A percentile compares a stretch with the other conserved stretches of the same genome.
These are phyloP conservation scores for Tetrahymena thermophila DNA, from an alignment of 73 alveolate species.

Conservation along the genomic window DNA sequence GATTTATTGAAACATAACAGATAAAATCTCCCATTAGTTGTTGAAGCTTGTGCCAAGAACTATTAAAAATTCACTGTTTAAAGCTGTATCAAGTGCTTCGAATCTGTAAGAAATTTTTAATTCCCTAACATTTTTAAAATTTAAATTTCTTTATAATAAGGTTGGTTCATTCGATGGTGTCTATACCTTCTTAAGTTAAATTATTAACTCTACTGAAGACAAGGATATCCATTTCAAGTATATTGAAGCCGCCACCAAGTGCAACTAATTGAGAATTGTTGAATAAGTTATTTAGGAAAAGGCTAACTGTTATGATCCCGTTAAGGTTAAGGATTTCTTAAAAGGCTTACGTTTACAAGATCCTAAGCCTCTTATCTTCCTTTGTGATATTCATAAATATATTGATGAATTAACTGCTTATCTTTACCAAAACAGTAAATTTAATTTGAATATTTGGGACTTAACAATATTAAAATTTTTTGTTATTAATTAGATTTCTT, in stretches of 20 bases:
- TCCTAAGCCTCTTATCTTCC: conserved; percentile 98
- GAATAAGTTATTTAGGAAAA: conserved; percentile 98
- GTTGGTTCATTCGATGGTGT: conserved; percentile 81
- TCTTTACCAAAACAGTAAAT: conserved; percentile 84
- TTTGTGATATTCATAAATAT: conserved; percentile 97
- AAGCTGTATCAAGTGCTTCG: conserved; percentile 85
- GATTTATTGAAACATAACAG: conserved; percentile 91
- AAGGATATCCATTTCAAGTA: conserved; percentile 97
- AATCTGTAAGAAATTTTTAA: conserved; percentile 57
- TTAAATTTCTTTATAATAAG: background rate
- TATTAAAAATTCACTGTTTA: conserved; percentile 80
- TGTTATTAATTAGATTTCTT: conserved; percentile 26
- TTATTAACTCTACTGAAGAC: conserved; percentile 90
- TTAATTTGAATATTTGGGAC: background rate
- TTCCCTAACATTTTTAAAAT: background rate
- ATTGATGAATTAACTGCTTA: conserved; percentile 98
- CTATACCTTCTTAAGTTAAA: conserved; percentile 83
- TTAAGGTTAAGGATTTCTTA: conserved; percentile 96
- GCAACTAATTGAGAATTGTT: conserved; percentile 95
- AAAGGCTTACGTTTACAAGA: conserved; percentile 92
- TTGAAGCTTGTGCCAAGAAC: conserved; percentile 89
- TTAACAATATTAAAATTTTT: background rate
- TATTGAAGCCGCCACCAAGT: conserved; percentile 97
- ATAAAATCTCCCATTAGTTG: conserved; percentile 87
- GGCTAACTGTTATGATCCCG: conserved; percentile 91